Base-by-base conservation (phyloP, 2,329 filamentous ascomycete genomes). In the Diaporthe aspalathi region DNA sequence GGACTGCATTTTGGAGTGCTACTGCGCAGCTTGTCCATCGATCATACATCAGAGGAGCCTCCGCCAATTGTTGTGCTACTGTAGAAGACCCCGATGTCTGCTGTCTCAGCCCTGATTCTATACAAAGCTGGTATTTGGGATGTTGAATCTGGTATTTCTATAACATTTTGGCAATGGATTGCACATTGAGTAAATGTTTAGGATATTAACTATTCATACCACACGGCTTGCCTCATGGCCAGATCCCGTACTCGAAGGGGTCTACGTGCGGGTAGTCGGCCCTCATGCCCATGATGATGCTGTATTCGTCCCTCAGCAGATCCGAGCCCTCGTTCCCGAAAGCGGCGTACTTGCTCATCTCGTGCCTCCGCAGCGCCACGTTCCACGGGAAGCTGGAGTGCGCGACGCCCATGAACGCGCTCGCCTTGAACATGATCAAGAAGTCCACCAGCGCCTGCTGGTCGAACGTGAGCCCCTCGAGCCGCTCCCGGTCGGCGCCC, bases 401-500 rank as follows among this genome's bases (percentile, higher is more conserved):
- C 14, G 78, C 78, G 1, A 80, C 78, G 17, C 79, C 79, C 78
- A 80, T 79, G 43, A 80, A 80, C 0, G 75, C 74, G 68, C 77
- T 79, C 49, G 78, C 75, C 71, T 76, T 77, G 73, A 79, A 79
- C 73, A 80, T 76, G 56, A 80, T 74, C 50, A 79, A 43, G 22
- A 80, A 80, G 72, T 80, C 79, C 6, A 80, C 75, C 62, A 80
- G 74, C 2, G 75, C 79, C 71, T 79, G 79, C 74, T 80, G 79
- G 60, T 80, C 79, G 49, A 80, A 80, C 1, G 78, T 78, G 16
- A 80, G 66, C 24, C 57, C 53, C 4, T 77, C 70, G 3, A 80
- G 74, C 29, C 52, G 68, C 50, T 52, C 17, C 9, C 73, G 71
- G 53, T 77, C 75, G 0, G 57, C 20, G 4, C 74, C 75, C 4